Base-by-base conservation (phyloP, 495 filamentous ascomycete genomes). In the Talaromyces nanjingensis region DNA sequence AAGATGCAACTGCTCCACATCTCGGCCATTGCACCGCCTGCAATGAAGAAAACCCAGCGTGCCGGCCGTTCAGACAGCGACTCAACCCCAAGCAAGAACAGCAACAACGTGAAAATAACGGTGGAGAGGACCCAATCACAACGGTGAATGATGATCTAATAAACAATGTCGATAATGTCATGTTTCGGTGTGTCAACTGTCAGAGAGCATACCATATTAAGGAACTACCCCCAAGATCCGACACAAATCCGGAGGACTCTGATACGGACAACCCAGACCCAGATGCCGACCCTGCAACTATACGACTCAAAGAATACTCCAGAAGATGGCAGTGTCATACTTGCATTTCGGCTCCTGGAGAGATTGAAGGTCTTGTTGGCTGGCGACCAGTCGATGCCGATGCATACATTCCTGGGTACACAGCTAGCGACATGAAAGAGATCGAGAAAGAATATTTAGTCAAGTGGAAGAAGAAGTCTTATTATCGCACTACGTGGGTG, bases 361-460 rank as follows among this genome's bases (percentile, higher is more conserved):
- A 90, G 63, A 82, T 94, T 12, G 81, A 89, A 37, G 77, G 76
- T 14, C 73, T 98, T 9, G 87, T 97, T 52, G 93, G 96, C 16
- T 99, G 96, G 96, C 83, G 92, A 57, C 92, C 92, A 1, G 64
- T 74, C 3, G 75, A 87, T 62, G 71, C 77, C 16, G 78, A 81
- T 20, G 68, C 60, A 7, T 66, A 64, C 8, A 55, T 63, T 20
- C 60, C 76, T 5, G 81, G 78, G 0, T 73, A 69, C 8, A 69
- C 82, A 4, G 75, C 80, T 12, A 80, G 91, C 34, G 79, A 83
- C 25, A 72, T 82, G 18, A 80, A 84, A 18, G 88, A 92, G 69
- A 86, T 90, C 45, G 78, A 90, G 4, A 89, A 92, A 52, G 91
- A 97, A 68, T 98, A 98, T 67, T 82, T 99, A 1, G 77, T 98